Evolutionary conservation across 2,329 filamentous ascomycete species (phyloP).

Genomic region (Apiospora rasikravindrae): DNA sequence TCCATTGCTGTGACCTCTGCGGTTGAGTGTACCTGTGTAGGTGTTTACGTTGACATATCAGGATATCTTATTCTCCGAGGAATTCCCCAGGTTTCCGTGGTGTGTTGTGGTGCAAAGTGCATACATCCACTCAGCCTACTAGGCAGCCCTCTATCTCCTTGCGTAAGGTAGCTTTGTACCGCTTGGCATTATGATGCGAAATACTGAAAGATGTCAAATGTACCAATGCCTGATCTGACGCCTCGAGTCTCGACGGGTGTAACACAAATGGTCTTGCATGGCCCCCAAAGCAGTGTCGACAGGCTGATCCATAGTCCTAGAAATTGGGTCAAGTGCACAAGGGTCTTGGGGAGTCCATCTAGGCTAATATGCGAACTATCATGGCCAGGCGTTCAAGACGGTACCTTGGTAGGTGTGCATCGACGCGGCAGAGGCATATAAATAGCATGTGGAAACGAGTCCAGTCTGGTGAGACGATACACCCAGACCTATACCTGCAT

Average conservation of each 20-base stretch:
- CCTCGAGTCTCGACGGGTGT: neutral
- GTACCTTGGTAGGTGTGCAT: neutral
- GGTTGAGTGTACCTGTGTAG: neutral
- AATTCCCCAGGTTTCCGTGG: neutral
- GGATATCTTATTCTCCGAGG: neutral
- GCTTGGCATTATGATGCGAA: neutral
- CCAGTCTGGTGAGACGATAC: neutral
- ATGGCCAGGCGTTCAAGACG: neutral
- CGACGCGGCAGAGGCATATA: neutral
- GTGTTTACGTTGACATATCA: neutral
- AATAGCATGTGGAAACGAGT: neutral
- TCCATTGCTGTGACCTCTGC: neutral
- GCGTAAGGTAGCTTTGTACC: neutral
- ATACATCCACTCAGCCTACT: neutral
- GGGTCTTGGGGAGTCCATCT: neutral
- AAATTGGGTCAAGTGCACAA: neutral
- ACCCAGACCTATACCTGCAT: neutral
- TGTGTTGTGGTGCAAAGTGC: neutral
- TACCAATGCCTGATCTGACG: neutral
- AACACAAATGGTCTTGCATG: neutral
- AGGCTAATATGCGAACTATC: conserved; percentile 6
- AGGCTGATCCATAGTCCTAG: neutral
- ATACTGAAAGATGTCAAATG: neutral
- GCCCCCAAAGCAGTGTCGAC: neutral
- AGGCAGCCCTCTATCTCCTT: neutral